These are phyloP conservation scores for Westerdykella aurantiaca DNA, from an alignment of 2,329 filamentous ascomycete species.

Conservation along the genomic window DNA sequence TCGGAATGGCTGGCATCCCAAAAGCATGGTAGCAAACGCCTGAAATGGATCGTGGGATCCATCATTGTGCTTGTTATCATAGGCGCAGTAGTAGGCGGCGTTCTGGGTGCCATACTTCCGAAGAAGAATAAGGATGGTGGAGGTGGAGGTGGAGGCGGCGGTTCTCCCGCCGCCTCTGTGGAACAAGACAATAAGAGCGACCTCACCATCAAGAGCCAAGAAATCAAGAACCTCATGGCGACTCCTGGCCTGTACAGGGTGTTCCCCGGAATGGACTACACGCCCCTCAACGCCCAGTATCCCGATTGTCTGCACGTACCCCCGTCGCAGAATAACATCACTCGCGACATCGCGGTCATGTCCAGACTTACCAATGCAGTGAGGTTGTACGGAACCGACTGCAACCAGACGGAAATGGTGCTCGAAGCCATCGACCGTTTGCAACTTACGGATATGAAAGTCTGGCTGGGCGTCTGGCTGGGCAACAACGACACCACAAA, in stretches of 20 bases:
- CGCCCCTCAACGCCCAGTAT: conserved; percentile 83
- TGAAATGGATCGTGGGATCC: conserved; percentile 63
- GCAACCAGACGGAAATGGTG: conserved; percentile 94
- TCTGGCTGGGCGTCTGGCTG: conserved; percentile 95
- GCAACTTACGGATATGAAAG: conserved; percentile 68
- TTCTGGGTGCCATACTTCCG: conserved; percentile 65
- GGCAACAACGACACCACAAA: conserved; percentile 81
- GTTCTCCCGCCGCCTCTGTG: conserved; percentile 38
- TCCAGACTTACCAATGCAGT: conserved; percentile 85
- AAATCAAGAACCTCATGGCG: conserved; percentile 77
- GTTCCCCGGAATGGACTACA: conserved; percentile 94
- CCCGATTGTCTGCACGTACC: conserved; percentile 72
- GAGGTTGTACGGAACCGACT: conserved; percentile 89
- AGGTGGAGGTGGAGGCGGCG: conserved; percentile 11
- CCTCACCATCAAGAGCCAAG: conserved; percentile 64
- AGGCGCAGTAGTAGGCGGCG: conserved; percentile 66
- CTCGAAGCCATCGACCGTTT: conserved; percentile 74
- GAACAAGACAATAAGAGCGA: conserved; percentile 65
- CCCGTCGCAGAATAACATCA: conserved; percentile 90
- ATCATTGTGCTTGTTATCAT: conserved; percentile 60
- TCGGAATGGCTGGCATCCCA: conserved; percentile 58
- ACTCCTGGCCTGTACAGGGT: conserved; percentile 83
- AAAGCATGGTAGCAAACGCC: conserved; percentile 57
- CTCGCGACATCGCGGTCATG: conserved; percentile 81
- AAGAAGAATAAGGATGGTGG: conserved; percentile 32